phyloP scores from a whole-genome alignment of 2,329 filamentous ascomycete species.

The Fusarium tuaranense region DNA sequence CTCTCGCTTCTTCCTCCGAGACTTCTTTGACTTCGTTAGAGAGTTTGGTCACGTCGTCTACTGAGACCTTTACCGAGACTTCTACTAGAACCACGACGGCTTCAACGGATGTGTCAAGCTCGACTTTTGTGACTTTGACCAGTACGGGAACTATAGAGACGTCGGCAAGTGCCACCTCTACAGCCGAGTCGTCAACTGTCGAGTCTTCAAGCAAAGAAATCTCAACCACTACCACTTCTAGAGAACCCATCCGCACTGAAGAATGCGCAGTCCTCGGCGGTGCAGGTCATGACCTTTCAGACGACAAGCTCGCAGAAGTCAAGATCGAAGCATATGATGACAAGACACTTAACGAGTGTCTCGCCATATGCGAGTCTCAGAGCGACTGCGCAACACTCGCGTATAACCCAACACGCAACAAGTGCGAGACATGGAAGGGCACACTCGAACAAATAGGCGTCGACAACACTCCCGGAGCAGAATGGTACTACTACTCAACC shows the following conservation, averaged over 20 bases:
- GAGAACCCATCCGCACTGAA: not conserved
- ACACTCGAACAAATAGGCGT: not conserved
- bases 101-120: not conserved
- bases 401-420: not conserved
- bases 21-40: not conserved
- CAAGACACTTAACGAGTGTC: not conserved
- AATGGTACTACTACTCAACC: not conserved
- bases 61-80: not conserved
- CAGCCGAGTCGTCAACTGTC: not conserved
- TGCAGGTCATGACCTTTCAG: not conserved
- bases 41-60: not conserved
- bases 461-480: not conserved
- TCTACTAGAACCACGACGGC: not conserved
- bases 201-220: not conserved
- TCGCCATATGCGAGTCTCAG: not conserved
- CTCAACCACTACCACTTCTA: not conserved
- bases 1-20: not conserved
- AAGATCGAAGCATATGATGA: not conserved
- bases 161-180: not conserved
- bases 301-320: not conserved
- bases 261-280: not conserved
- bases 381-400: not conserved
- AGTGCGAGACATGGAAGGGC: conserved; percentile 3
- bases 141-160: not conserved
- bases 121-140: not conserved